These are phyloP conservation scores for Urostyla sp. DNA, from an alignment of 73 alveolate species.

Conservation along the genomic window DNA sequence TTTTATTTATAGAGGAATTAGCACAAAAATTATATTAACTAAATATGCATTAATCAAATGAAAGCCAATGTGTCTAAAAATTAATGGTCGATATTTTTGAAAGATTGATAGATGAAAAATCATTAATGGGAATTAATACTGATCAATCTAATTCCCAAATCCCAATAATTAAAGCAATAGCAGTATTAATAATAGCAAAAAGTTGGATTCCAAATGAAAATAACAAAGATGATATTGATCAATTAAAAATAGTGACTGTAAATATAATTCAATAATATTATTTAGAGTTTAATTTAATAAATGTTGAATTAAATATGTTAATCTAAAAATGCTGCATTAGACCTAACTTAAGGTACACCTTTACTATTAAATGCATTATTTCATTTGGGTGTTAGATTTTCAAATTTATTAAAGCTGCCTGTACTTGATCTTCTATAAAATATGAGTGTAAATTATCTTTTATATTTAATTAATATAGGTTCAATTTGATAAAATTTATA, in stretches of 20 bases:
- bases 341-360: conserved; percentile 34
- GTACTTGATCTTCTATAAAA: conserved; percentile 14
- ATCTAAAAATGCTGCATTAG: conserved; percentile 28
- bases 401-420: conserved; percentile 12
- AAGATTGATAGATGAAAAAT: conserved; percentile 37
- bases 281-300: conserved; percentile 44
- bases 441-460: conserved; percentile 9
- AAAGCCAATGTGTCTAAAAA: conserved; percentile 5
- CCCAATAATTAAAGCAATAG: conserved; percentile 32
- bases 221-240: background rate
- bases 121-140: conserved; percentile 28
- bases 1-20: conserved; percentile 26
- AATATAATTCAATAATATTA: background rate
- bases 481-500: conserved; percentile 40
- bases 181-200: conserved; percentile 13
- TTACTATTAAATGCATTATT: conserved; percentile 37
- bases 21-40: background rate
- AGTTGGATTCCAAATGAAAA: conserved; percentile 15
- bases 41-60: conserved; percentile 1
- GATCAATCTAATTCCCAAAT: conserved; percentile 13
- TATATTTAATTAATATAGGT: conserved; percentile 2
- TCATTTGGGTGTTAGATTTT: conserved; percentile 43
- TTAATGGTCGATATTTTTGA: conserved; percentile 34
- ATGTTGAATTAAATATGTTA: conserved; percentile 28
- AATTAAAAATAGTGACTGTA: conserved; percentile 20